These are phyloP conservation scores for Metarhizium guizhouense DNA, from an alignment of 2,329 filamentous ascomycete species.

Conservation along the genomic window DNA sequence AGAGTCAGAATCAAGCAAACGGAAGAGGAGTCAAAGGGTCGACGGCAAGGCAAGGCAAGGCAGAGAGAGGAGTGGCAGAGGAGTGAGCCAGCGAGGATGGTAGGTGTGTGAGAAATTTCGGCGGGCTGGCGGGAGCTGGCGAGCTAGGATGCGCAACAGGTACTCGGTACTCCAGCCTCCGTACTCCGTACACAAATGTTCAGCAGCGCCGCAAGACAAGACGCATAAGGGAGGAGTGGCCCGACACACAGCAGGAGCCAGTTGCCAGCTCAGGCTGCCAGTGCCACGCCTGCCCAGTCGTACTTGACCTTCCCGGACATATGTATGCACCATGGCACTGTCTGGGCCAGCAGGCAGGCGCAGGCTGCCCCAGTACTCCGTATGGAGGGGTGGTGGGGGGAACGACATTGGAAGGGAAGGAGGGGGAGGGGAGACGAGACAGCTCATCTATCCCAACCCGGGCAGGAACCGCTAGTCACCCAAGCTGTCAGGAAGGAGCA, in stretches of 20 bases:
- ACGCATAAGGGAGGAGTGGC: background rate
- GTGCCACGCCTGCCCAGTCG: background rate
- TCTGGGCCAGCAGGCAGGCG: background rate
- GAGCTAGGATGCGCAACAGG: background rate
- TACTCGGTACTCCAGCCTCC: too few relatives aligned
- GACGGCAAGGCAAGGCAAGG: constrained; percentile 1
- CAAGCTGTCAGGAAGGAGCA: background rate
- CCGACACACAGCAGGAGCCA: background rate
- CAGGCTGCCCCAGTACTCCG: background rate
- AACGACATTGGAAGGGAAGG: background rate
- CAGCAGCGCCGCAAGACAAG: background rate
- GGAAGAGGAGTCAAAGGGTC: constrained; percentile 12
- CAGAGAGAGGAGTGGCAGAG: constrained; percentile 13
- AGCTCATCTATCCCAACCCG: too few relatives aligned
- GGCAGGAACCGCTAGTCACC: background rate
- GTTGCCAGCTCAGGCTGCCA: background rate
- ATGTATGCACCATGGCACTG: background rate
- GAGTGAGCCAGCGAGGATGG: constrained; percentile 15
- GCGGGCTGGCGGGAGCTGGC: background rate
- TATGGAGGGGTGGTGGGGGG: background rate
- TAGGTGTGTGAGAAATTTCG: constrained; percentile 7
- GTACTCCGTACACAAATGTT: too few relatives aligned
- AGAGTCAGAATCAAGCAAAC: constrained; percentile 14
- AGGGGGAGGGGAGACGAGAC: background rate
- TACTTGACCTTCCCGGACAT: background rate